Base-by-base conservation (phyloP, 2,329 filamentous ascomycete species). In the Penicillium sp. region DNA sequence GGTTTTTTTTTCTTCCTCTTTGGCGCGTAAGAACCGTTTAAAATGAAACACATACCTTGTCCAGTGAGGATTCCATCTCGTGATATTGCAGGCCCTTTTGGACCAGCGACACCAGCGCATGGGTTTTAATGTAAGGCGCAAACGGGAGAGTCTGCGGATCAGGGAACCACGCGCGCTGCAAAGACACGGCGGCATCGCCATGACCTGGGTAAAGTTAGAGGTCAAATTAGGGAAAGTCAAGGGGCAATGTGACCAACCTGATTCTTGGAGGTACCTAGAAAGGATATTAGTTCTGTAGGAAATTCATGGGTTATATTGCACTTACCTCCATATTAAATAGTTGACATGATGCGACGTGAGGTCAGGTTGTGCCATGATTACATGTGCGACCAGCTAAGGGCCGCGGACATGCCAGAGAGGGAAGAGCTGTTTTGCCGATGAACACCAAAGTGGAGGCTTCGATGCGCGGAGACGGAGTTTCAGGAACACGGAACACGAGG, bases 241-340 rank as follows among this genome's bases (percentile, higher is more conserved):
- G 58, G 19, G 52, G 55, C 42, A 53, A 45, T 48, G 35, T 40
- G 35, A 76, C 77, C 57, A 73, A 83, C 81, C 81, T 73, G 80
- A 80, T 75, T 83, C 81, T 74, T 83, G 81, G 67, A 83, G 77
- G 69, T 83, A 83, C 69, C 81, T 54, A 41, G 29, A 51, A 48
- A 56, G 48, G 48, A 57, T 50, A 51, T 65, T 58, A 65, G 46
- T 55, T 57, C 65, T 60, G 64, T 55, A 66, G 58, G 45, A 55
- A 46, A 42, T 29, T 27, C 27, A 41, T 57, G 41, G 29, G 46
- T 27, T 50, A 47, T 19, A 50, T 43, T 33, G 54, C 25, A 74
- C 79, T 56, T 82, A 87, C 81, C 85, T 85, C 82, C 85, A 86
- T 74, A 89, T 86, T 70, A 88, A 78, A 76, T 88, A 87, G 77